Conservation (phyloP, 306 rosid species). For the Cucumis hystrix region DNA sequence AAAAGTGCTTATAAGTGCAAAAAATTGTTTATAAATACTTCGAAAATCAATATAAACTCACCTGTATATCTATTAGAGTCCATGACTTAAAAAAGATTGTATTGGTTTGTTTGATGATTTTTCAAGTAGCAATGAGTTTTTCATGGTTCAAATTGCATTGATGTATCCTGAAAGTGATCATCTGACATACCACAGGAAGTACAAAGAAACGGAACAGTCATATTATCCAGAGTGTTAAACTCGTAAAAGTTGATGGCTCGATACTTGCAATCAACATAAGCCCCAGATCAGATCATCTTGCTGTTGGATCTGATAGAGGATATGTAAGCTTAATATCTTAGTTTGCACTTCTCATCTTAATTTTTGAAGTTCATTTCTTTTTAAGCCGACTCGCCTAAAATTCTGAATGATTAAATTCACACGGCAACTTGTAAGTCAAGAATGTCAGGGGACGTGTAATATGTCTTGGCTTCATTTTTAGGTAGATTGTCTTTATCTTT, state of each 20-base stretch:
- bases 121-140: not conserved
- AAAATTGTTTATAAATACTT: no score
- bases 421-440: not conserved
- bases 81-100: not conserved
- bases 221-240: slow-evolving; percentile 48
- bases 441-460: not conserved
- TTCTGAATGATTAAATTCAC: not conserved
- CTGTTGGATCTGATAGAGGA: slow-evolving; percentile 89
- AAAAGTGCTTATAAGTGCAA: no score
- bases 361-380: not conserved
- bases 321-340: slow-evolving; percentile 35
- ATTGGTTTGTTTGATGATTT: slow-evolving; percentile 1
- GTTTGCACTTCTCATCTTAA: not conserved
- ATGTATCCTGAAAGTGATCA: slow-evolving; percentile 8
- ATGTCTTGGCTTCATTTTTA: not conserved
- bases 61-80: not conserved
- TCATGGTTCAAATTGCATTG: not conserved
- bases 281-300: slow-evolving; percentile 46
- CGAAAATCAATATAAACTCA: no score
- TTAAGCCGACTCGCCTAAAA: not conserved
- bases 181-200: slow-evolving; percentile 30
- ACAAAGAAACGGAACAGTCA: slow-evolving; percentile 66
- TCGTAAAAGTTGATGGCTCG: slow-evolving; percentile 51
- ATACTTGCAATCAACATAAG: slow-evolving; percentile 39
- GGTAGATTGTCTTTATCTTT: not conserved